Base-by-base conservation (phyloP, 208 protist genomes). In the Leishmania aethiopica region DNA sequence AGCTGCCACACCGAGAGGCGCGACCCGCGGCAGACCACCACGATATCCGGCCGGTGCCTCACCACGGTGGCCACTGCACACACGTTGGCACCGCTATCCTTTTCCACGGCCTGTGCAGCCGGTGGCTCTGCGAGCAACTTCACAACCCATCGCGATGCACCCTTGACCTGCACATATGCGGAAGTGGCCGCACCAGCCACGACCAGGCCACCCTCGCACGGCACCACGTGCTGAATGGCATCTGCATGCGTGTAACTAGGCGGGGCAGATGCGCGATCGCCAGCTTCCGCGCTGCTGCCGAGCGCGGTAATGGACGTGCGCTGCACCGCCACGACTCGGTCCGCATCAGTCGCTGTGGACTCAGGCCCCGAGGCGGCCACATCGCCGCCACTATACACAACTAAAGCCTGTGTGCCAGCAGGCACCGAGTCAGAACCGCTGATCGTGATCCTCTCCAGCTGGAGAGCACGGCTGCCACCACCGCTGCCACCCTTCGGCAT, bases 321-420 rank as follows among this genome's bases (percentile, higher is more conserved):
- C 79, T 83, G 83, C 15, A 86, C 78, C 0, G 83, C 78, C 3
- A 86, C 83, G 7, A 86, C 78, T 51, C 60, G 73, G 78, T 86
- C 83, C 17, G 22, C 66, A 7, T 64, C 83, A 1, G 57, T 28
- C 1, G 78, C 55, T 51, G 42, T 47, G 25, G 69, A 51, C 22
- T 47, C 42, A n/a, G 42, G 42, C 42, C 37, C 19, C 45, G 69
- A 51, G 2, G 53, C 42, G 51, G 22, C 72, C 5, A 19, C 75
- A 32, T 66, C 81, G 77, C 62, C 62, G 7, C 69, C 66, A 0
- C 77, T 83, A 73, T 88, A 89, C 22, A 87, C 90, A 8, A 88
- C 74, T 55, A 84, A 53, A 13, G 75, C 49, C 13, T 86, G 71
- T 47, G 77, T 83, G 10, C 75, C 81, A 6, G 74, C 73, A 2